Evolutionary conservation across 495 filamentous ascomycete genomes (phyloP).

Genomic region (Penicillium macrosclerotiorum): DNA sequence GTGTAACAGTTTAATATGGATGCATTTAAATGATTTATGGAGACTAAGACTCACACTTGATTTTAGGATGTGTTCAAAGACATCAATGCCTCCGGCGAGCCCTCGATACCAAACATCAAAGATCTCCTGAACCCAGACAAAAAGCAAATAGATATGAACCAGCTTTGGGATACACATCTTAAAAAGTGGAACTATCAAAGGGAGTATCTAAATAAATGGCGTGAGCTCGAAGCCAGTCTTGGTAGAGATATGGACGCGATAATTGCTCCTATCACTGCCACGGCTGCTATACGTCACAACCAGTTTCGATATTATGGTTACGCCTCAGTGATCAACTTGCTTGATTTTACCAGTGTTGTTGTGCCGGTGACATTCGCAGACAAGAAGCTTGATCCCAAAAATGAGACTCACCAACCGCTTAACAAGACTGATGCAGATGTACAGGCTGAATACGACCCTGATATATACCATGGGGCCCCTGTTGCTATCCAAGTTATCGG

Average conservation of each 20-base stretch:
- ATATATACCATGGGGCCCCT: slow-evolving; percentile 46
- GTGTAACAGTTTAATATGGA: too few relatives aligned
- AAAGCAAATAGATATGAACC: slow-evolving; percentile 21
- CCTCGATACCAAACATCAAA: slow-evolving; percentile 40
- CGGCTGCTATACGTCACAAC: slow-evolving; percentile 32
- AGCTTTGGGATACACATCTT: slow-evolving; percentile 35
- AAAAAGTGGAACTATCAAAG: slow-evolving; percentile 37
- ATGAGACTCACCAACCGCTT: slow-evolving; percentile 27
- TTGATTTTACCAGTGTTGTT: slow-evolving; percentile 44
- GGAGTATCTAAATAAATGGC: slow-evolving; percentile 37
- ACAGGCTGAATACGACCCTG: slow-evolving; percentile 39
- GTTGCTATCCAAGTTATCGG: slow-evolving; percentile 50
- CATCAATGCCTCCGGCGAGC: slow-evolving; percentile 46
- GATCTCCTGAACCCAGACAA: slow-evolving; percentile 36
- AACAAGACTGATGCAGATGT: slow-evolving; percentile 28
- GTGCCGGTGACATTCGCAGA: slow-evolving; percentile 48
- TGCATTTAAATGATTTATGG: too few relatives aligned
- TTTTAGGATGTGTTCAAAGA: slow-evolving; percentile 31
- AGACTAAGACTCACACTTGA: too few relatives aligned
- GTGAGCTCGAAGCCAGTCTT: slow-evolving; percentile 24
- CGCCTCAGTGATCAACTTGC: slow-evolving; percentile 36
- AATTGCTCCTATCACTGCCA: slow-evolving; percentile 52
- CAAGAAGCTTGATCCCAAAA: slow-evolving; percentile 28
- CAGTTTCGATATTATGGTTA: slow-evolving; percentile 39
- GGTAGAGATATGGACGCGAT: slow-evolving; percentile 40